These are phyloP conservation scores for Monosporozyma servazzii DNA, from an alignment of 805 yeast species.

Conservation along the genomic window DNA sequence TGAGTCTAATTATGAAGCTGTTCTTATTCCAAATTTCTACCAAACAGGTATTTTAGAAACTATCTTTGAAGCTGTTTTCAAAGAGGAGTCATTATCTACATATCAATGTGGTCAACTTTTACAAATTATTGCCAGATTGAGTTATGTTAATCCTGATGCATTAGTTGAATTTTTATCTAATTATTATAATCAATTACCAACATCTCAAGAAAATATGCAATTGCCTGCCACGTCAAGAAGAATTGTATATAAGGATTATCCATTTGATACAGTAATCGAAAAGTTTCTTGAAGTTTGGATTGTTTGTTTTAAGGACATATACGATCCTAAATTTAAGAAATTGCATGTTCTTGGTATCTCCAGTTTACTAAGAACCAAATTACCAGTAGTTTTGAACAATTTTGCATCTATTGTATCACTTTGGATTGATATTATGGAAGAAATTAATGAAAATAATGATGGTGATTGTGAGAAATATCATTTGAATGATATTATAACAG, in stretches of 20 bases:
- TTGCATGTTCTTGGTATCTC: conserved; percentile 54
- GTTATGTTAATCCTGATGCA: conserved; percentile 28
- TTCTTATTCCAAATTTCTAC: conserved; percentile 19
- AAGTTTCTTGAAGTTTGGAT: conserved; percentile 32
- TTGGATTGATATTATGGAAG: conserved; percentile 58
- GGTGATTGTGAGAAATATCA: conserved; percentile 54
- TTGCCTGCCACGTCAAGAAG: conserved; percentile 18
- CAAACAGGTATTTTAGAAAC: conserved; percentile 20
- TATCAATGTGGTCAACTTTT: conserved; percentile 30
- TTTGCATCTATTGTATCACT: conserved; percentile 31
- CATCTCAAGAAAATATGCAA: conserved; percentile 12
- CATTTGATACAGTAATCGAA: conserved; percentile 19
- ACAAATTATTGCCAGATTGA: conserved; percentile 30
- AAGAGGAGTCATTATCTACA: conserved; percentile 24
- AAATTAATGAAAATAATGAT: conserved; percentile 48
- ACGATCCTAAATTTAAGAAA: conserved; percentile 70
- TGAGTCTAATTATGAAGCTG: conserved; percentile 18
- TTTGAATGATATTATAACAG: conserved; percentile 32
- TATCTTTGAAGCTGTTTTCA: conserved; percentile 24
- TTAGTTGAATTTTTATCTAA: conserved; percentile 25
- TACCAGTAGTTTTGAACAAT: conserved; percentile 23
- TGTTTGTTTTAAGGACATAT: conserved; percentile 46
- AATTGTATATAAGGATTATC: conserved; percentile 18
- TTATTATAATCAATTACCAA: conserved; percentile 19
- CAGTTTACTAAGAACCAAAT: conserved; percentile 37